Evolutionary conservation across 352 stramenopile species (phyloP), one percentile per base, ranked within the genome.

Genomic region (Pythium plurisporium): DNA sequence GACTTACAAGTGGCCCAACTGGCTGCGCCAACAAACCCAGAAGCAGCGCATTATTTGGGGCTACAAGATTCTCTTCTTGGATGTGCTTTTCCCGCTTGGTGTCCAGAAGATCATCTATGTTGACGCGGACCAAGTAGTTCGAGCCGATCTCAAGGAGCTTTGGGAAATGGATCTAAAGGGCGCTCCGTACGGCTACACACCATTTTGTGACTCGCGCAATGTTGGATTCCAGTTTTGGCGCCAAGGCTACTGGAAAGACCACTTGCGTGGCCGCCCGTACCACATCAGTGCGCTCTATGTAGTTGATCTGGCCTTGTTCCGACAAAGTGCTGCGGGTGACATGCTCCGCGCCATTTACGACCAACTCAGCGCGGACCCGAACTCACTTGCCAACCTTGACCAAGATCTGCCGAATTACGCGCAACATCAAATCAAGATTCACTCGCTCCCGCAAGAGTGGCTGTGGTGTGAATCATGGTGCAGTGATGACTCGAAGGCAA

Each of bases 1-100:
- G n/a, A 99, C 96, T 29, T 99, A 99, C 86, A 99, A 99, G 72
- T 99, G 97, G 97, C 97, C 97, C 4, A 96, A 99, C 67, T 99
- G 97, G 97, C 70, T 99, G 58, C 88, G 92, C 34, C 84, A 89
- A 52, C 97, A 99, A 72, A 99, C 88, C 15, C 96, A 99, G 73
- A 99, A 99, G 76, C 98, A 99, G 82, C 85, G 98, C 27, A 99
- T 99, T 64, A 99, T 99, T 65, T 99, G 98, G 98, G 98, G 97
- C 15, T 99, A 99, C 85, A 99, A 99, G 79, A 99, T 99, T 70
- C 79, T 99, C 1, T 99, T 99, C 70, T 70, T 99, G 22, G 98
- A 99, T 71, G 97, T 99, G 33, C 73, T 99, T 2, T 99, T 99
- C 69, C 98, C 98, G 14, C 82, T 99, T 7, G 83, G 95, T 57